A percentile compares a stretch with the other conserved stretches of the same genome.
Conservation (phyloP, 768 basidiomycete genomes). For the Trametes gibbosa region DNA sequence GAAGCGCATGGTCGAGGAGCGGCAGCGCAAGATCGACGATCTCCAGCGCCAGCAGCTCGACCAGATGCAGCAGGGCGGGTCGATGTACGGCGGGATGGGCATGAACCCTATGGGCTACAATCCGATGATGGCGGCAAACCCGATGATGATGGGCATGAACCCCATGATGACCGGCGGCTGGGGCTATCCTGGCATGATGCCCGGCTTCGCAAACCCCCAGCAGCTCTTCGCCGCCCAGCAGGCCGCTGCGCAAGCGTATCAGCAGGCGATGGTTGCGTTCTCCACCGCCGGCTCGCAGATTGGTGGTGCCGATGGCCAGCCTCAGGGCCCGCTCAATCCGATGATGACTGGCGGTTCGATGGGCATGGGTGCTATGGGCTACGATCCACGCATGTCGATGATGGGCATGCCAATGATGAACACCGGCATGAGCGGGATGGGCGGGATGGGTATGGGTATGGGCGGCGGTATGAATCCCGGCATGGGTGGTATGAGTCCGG, state of each 20-base stretch:
- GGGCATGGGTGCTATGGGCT: conserved; percentile 32
- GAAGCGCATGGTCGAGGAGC: conserved; percentile 85
- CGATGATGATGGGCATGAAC: conserved; percentile 60
- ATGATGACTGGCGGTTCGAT: conserved; percentile 57
- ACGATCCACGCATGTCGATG: conserved; percentile 82
- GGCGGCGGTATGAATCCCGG: conserved; percentile 26
- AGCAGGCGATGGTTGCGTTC: conserved; percentile 84
- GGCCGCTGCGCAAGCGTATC: conserved; percentile 81
- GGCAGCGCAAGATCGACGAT: conserved; percentile 91
- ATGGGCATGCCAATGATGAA: conserved; percentile 75
- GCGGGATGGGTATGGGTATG: conserved; percentile 42
- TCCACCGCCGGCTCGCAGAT: conserved; percentile 72
- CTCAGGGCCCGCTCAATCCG: conserved; percentile 43
- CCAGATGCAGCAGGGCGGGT: conserved; percentile 79
- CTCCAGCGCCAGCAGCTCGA: conserved; percentile 87
- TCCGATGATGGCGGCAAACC: conserved; percentile 67
- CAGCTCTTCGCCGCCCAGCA: conserved; percentile 87
- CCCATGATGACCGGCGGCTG: conserved; percentile 58
- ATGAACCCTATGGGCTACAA: conserved; percentile 49
- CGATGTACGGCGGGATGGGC: conserved; percentile 57
- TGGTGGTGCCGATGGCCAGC: conserved; percentile 54
- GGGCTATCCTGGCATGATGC: conserved; percentile 55
- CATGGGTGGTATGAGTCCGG: conserved; percentile 22
- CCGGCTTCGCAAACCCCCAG: conserved; percentile 52
- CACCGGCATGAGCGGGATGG: conserved; percentile 42